Base-by-base conservation (phyloP, 805 yeast genomes). In the Wickerhamiella parazyma region DNA sequence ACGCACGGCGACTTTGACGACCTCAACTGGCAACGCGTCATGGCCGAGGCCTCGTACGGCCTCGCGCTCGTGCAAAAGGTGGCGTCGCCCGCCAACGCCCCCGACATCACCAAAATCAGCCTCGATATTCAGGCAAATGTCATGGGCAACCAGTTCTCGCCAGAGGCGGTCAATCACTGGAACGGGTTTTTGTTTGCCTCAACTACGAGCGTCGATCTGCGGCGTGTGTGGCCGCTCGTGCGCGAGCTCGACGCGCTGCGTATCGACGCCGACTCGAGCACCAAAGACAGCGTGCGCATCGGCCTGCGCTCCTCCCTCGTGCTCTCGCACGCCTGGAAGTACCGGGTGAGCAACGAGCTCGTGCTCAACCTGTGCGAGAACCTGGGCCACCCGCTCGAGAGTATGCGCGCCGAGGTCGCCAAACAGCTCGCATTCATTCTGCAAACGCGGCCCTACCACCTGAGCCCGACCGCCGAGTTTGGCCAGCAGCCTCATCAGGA, bases 21-120 rank as follows among this genome's bases (percentile, higher is more conserved):
- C 46, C 80, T 79, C 52, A 73, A 84, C 12, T 65, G 80, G 2
- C 93, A 87, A 56, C 76, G 91, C 22, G 76, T 80, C 9, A 67
- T 72, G 1, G 74, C 84, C 45, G 96, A 87, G 57, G 57, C 83
- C 1, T 9, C 29, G 4, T 41, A 40, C 16, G 58, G 50, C 2
- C 36, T 46, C 0, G 71, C 18, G 10, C 21, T n/a, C 18, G 21
- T 26, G 8, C 36, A 14, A 34, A 17, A 19, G 17, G 28, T 39
- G 3, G 31, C 31, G 4, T 8, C n/a, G 4, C 12, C 29, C 10
- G 4, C 29, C 12, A 4, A 11, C n/a, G 9, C 29, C 12, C n/a
- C n/a, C 9, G 29, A 6, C 9, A 11, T 11, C n/a, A 11, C 6
- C 16, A 16, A 11, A n/a, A 28, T 28, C 12, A 16, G 16, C 4